A percentile compares a stretch with the other conserved stretches of the same genome.
Conservation (phyloP, 2,329 filamentous ascomycete genomes). For the Aureobasidium mangrovei region DNA sequence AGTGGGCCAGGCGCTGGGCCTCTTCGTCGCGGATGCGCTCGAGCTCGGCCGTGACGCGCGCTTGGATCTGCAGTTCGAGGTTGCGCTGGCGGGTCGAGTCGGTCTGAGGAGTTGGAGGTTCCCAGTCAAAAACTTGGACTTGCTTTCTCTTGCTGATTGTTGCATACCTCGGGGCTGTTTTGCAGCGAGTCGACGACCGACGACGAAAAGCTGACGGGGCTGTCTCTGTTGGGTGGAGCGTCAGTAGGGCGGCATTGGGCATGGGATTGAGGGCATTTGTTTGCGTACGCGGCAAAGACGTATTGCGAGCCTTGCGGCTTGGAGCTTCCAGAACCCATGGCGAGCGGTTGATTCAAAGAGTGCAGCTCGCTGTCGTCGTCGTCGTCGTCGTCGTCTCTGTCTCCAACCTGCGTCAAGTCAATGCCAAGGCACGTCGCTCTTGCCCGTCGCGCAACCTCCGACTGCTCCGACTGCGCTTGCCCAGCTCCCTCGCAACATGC, state of each 20-base stretch:
- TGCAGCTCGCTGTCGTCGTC: background rate
- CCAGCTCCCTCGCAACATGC: constrained; percentile 21
- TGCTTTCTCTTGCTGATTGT: background rate
- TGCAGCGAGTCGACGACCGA: constrained; percentile 77
- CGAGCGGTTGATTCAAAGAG: background rate
- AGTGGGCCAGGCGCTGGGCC: constrained; percentile 56
- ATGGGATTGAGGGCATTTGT: background rate
- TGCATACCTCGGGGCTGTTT: constrained; percentile 69
- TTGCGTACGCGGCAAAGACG: constrained; percentile 51
- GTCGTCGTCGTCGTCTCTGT: background rate
- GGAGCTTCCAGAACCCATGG: constrained; percentile 55
- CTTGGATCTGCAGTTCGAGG: constrained; percentile 79
- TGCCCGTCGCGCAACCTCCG: background rate
- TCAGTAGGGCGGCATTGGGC: background rate
- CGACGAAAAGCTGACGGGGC: constrained; percentile 65
- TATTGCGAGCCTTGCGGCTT: constrained; percentile 52
- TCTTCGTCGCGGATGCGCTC: constrained; percentile 66
- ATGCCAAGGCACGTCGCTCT: too few relatives aligned
- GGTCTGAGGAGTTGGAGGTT: constrained; percentile 48
- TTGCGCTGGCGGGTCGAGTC: constrained; percentile 77
- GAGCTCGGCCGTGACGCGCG: constrained; percentile 78
- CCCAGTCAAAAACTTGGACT: background rate
- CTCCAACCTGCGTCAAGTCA: too few relatives aligned
- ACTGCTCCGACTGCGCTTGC: background rate
- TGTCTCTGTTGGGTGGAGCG: constrained; percentile 36